Evolutionary conservation across 192 early-diverging fungal species (phyloP).

Genomic region (Backusella morwellensis): DNA sequence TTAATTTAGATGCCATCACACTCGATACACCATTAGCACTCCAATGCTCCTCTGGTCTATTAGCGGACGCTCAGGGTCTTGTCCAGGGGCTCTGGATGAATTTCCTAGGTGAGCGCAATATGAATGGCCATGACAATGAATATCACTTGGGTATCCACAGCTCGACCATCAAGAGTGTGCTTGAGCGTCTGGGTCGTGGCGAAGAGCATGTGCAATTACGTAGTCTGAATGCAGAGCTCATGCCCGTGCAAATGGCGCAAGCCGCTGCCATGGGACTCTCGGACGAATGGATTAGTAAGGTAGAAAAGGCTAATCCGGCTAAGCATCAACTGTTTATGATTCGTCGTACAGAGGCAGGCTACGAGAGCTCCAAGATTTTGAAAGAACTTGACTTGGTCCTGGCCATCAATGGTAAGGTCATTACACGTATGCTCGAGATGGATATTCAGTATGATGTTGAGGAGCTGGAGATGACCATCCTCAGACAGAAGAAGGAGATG

Average conservation of each 20-base stretch:
- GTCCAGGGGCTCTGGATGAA: constrained; percentile 76
- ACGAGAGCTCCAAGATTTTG: constrained; percentile 54
- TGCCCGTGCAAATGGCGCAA: constrained; percentile 53
- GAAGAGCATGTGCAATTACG: constrained; percentile 50
- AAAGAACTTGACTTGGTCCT: constrained; percentile 68
- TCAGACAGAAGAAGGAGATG: constrained; percentile 75
- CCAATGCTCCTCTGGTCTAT: constrained; percentile 73
- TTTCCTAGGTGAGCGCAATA: constrained; percentile 72
- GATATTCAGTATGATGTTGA: constrained; percentile 59
- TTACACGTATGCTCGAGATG: constrained; percentile 59
- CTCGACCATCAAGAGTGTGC: constrained; percentile 48
- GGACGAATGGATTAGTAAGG: constrained; percentile 52
- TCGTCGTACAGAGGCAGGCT: constrained; percentile 56
- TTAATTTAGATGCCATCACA: constrained; percentile 81
- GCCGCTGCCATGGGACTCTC: constrained; percentile 61
- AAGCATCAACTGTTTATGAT: constrained; percentile 60
- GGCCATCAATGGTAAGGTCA: constrained; percentile 63
- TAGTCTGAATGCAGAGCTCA: constrained; percentile 60
- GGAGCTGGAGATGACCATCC: constrained; percentile 52
- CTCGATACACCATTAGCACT: constrained; percentile 80
- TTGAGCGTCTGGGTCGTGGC: constrained; percentile 42
- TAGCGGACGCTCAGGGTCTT: constrained; percentile 62
- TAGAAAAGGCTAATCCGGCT: constrained; percentile 52
- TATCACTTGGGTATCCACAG: constrained; percentile 62
- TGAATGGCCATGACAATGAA: constrained; percentile 58